Base-by-base conservation (phyloP, 2,329 filamentous ascomycete species). In the Fusarium irregulare region DNA sequence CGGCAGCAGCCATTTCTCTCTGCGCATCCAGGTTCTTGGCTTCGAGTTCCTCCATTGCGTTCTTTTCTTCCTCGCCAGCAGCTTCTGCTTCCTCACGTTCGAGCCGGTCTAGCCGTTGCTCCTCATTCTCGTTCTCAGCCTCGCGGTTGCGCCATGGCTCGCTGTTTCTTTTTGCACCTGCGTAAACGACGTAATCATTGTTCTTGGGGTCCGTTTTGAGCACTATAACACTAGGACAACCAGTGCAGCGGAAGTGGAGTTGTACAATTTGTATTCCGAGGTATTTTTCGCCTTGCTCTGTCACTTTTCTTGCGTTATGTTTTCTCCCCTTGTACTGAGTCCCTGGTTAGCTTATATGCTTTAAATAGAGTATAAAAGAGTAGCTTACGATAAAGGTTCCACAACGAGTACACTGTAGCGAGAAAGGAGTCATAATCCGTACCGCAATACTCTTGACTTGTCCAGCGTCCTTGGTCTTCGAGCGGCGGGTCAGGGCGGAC, bases 1-100 rank as follows among this genome's bases (percentile, higher is more conserved):
- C 96, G 3, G 96, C 96, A 46, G 98, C 93, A 20, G 92, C 93
- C 94, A 99, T 99, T 81, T 99, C 96, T 42, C 92, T 87, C 83
- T 96, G 94, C 2, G 94, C 94, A 79, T 99, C 96, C 23, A 92
- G 83, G 58, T 95, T 97, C 83, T 98, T 98, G 68, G 92, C 91
- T 82, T 99, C 96, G 48, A 99, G 82, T 78, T 98, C 94, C 60
- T 92, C 92, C 97, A 99, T 99, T 23, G 93, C 93, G 79, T 98
- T 94, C 70, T 90, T 87, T 79, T 97, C 93, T 62, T 91, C 88
- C 56, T 86, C 85, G 40, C 86, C 88, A 12, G 86, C 86, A 3
- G 86, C 87, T 72, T 89, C 87, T 21, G 85, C 85, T 73, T 91
- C 91, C 76, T 97, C 93, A 42, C 85, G 81, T 82, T 98, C 94